These are phyloP conservation scores for Rosellinia necatrix DNA, from an alignment of 2,329 filamentous ascomycete genomes.

Conservation along the genomic window DNA sequence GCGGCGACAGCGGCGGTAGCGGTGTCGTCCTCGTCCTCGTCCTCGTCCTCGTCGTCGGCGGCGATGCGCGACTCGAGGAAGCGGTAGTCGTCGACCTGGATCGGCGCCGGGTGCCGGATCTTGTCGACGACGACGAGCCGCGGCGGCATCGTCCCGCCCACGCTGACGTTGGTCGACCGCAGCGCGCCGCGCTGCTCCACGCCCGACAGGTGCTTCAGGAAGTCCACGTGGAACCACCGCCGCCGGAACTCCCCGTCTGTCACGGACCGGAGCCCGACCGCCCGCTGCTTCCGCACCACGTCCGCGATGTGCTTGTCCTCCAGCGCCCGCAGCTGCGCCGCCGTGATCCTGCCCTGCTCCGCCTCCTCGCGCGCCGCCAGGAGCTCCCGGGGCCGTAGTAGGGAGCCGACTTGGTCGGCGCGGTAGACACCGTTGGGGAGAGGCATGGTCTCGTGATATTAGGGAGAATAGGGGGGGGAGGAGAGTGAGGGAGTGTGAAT, in stretches of 20 bases:
- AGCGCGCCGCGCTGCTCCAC: conserved; percentile 55
- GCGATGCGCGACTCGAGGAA: conserved; percentile 56
- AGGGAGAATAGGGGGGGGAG: not conserved
- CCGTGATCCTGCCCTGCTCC: conserved; percentile 47
- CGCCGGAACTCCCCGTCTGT: conserved; percentile 63
- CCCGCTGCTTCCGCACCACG: conserved; percentile 54
- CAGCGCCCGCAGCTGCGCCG: conserved; percentile 52
- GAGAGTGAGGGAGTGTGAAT: not conserved
- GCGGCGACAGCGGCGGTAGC: conserved; percentile 38
- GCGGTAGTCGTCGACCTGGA: conserved; percentile 61
- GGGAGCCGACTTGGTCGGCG: conserved; percentile 61
- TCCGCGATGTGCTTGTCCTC: conserved; percentile 55
- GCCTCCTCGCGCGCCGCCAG: conserved; percentile 54
- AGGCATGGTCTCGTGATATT: conserved; percentile 39
- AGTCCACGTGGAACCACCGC: conserved; percentile 63
- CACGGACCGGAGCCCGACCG: conserved; percentile 53
- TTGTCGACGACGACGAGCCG: conserved; percentile 59
- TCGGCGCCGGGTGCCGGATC: conserved; percentile 55
- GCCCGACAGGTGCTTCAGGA: conserved; percentile 58
- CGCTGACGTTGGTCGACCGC: conserved; percentile 48
- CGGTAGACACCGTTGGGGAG: conserved; percentile 50
- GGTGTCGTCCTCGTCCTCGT: conserved; percentile 44
- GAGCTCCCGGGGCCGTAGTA: conserved; percentile 55
- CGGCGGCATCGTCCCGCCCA: conserved; percentile 58
- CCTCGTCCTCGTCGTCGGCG: conserved; percentile 41